Percentiles rank a stretch among this genome's conserved stretches.
These are phyloP conservation scores for Hypsizygus marmoreus DNA, from an alignment of 768 basidiomycete species.

Conservation along the genomic window DNA sequence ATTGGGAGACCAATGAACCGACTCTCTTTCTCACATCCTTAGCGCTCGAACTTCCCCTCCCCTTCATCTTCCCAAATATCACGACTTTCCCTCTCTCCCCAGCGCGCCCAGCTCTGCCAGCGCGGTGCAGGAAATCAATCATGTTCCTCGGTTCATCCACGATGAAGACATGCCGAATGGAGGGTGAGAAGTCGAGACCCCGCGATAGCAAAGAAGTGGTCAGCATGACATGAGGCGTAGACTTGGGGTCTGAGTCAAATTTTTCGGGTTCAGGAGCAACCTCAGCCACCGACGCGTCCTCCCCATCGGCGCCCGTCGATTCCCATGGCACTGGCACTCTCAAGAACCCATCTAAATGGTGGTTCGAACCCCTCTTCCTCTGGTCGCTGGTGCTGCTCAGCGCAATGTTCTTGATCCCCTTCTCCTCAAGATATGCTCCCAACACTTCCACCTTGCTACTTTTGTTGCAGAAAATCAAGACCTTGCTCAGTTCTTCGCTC, in stretches of 20 bases:
- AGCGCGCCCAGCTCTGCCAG: constrained; percentile 80
- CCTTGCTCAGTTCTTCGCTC: constrained; percentile 51
- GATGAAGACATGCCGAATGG: constrained; percentile 81
- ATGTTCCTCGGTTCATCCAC: constrained; percentile 87
- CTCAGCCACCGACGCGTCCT: constrained; percentile 6
- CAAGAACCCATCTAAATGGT: constrained; percentile 77
- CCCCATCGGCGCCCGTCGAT: constrained; percentile 4
- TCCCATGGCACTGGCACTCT: constrained; percentile 25
- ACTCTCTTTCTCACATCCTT: constrained; percentile 55
- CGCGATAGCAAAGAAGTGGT: constrained; percentile 91
- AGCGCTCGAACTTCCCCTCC: constrained; percentile 57
- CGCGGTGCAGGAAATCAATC: constrained; percentile 91
- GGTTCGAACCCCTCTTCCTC: constrained; percentile 69
- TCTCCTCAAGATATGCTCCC: constrained; percentile 55
- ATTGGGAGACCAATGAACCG: constrained; percentile 34
- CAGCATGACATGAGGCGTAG: constrained; percentile 68
- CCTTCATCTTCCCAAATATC: constrained; percentile 71
- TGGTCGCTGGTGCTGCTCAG: constrained; percentile 64
- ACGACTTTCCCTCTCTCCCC: constrained; percentile 72
- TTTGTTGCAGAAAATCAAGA: constrained; percentile 86
- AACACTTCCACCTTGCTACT: constrained; percentile 67
- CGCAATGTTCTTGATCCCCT: constrained; percentile 62
- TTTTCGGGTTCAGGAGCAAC: neutral
- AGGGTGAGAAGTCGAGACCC: constrained; percentile 84
- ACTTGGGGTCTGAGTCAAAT: constrained; percentile 29